Percentiles rank a stretch among this genome's conserved stretches.
phyloP scores from a whole-genome alignment of 345 rosid species.

The Adansonia digitata region DNA sequence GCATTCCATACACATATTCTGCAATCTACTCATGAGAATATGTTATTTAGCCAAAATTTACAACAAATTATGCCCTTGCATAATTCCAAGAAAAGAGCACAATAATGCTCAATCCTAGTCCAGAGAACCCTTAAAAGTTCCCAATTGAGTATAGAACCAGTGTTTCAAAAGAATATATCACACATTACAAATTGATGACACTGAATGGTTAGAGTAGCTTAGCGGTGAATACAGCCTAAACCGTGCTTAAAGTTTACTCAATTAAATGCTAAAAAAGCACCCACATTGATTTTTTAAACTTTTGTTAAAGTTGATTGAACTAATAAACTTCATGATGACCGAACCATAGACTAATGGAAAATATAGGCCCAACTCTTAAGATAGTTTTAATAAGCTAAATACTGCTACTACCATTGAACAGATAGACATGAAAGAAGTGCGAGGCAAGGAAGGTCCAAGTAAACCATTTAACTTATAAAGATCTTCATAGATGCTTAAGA shows the following conservation, averaged over 20 bases:
- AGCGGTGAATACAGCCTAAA: neutral
- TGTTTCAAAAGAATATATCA: neutral
- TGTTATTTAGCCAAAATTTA: constrained; percentile 1
- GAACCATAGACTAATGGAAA: neutral
- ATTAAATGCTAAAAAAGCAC: neutral
- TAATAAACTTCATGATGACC: neutral
- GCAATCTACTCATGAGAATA: constrained; percentile 57
- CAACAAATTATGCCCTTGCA: neutral
- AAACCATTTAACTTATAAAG: neutral
- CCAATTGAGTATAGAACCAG: neutral
- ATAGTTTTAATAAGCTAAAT: neutral
- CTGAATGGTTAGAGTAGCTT: neutral
- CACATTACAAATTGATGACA: neutral
- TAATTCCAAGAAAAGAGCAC: neutral
- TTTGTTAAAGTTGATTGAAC: neutral
- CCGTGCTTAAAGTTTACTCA: neutral
- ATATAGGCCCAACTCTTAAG: neutral
- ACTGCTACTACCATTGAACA: neutral
- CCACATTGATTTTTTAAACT: neutral
- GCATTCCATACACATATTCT: constrained; percentile 99
- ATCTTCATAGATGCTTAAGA: neutral
- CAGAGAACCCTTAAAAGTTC: neutral
- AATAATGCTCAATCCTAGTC: neutral
- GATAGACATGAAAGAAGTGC: neutral
- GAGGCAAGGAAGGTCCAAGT: neutral